A percentile compares a stretch with the other conserved stretches of the same genome.
phyloP scores from a whole-genome alignment of 2,329 filamentous ascomycete genomes.

The Fusarium tjaetaba region DNA sequence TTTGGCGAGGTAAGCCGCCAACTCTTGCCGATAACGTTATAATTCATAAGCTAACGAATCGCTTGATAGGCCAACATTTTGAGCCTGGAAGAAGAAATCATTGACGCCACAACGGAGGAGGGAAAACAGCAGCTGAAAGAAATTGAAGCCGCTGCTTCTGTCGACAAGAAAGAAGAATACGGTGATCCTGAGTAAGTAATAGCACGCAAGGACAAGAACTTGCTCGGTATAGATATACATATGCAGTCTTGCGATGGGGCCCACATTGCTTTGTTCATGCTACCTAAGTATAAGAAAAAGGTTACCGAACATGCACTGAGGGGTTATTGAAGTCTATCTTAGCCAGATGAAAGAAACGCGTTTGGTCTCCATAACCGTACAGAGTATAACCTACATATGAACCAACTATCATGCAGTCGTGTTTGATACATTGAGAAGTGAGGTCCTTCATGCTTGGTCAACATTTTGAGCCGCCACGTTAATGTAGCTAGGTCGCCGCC shows the following conservation, averaged over 20 bases:
- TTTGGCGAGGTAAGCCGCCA: constrained; percentile 70
- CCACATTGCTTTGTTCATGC: neutral
- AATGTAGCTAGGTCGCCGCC: neutral
- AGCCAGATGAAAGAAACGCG: neutral
- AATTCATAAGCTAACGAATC: constrained; percentile 32
- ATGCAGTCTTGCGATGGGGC: neutral
- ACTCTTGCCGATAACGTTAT: neutral
- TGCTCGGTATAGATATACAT: neutral
- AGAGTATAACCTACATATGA: neutral
- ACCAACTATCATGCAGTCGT: neutral
- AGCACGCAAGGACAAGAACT: neutral
- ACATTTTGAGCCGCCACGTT: constrained; percentile 27
- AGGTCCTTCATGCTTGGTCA: neutral
- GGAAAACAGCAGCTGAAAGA: constrained; percentile 81
- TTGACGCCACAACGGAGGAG: constrained; percentile 92
- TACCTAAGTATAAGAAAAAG: neutral
- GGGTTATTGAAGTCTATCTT: neutral
- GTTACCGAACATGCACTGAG: neutral
- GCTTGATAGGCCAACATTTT: constrained; percentile 77
- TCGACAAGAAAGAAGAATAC: constrained; percentile 41
- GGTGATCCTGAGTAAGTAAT: constrained; percentile 54
- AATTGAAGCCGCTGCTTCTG: constrained; percentile 66
- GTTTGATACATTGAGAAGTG: neutral
- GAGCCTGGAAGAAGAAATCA: constrained; percentile 90
- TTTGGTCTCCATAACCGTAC: neutral